These are phyloP conservation scores for Avicennia marina DNA, from an alignment of 257 asterid species.

Conservation along the genomic window DNA sequence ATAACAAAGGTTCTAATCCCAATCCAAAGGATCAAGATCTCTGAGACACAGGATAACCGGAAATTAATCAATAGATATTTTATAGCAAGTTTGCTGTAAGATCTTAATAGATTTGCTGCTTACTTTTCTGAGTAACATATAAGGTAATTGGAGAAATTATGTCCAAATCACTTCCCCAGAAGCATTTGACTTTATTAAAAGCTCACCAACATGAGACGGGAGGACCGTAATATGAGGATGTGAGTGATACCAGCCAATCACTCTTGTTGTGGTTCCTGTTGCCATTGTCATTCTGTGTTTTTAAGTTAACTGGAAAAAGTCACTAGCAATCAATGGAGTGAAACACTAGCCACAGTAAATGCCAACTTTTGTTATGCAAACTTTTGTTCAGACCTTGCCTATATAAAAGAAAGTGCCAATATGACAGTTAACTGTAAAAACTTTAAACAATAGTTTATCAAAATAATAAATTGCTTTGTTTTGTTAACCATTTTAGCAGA, in stretches of 20 bases:
- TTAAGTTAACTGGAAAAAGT: slow-evolving; percentile 57
- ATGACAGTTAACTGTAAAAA: too few relatives aligned
- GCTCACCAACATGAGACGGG: slow-evolving; percentile 98
- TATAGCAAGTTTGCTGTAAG: too few relatives aligned
- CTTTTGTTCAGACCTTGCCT: background rate
- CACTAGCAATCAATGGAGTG: background rate
- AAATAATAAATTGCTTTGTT: slow-evolving; percentile 5
- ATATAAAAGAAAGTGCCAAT: background rate
- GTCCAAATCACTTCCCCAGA: background rate
- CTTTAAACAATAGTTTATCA: background rate
- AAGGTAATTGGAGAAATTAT: too few relatives aligned
- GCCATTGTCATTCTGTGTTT: slow-evolving; percentile 79
- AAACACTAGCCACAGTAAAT: background rate
- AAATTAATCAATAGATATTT: too few relatives aligned
- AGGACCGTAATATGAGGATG: slow-evolving; percentile 99
- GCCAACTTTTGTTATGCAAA: background rate
- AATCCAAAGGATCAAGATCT: too few relatives aligned
- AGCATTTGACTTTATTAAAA: background rate
- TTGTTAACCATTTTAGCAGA: background rate
- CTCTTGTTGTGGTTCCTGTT: slow-evolving; percentile 86
- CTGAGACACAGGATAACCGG: too few relatives aligned
- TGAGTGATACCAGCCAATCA: slow-evolving; percentile 99
- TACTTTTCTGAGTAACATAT: too few relatives aligned
- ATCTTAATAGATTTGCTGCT: too few relatives aligned
- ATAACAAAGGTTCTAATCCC: too few relatives aligned